Evolutionary conservation across 805 yeast genomes (phyloP), one percentile per base, ranked within the genome.

Genomic region (Monosporozyma siamensis): DNA sequence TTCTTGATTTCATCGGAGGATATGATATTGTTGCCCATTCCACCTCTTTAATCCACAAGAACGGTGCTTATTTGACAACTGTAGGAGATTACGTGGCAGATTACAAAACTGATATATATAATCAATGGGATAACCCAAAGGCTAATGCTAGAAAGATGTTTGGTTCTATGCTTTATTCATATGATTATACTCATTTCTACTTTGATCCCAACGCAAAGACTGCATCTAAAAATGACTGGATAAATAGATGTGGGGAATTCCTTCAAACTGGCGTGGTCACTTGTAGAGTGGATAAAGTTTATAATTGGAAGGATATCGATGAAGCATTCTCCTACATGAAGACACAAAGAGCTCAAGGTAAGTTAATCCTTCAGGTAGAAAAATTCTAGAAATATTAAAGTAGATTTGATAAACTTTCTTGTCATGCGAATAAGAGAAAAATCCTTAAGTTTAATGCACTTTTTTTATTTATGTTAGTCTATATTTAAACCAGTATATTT

Each of bases 1-100:
- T 83, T n/a, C 54, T 82, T 10, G 95, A 87, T 62, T 72, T 80
- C 47, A 72, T 77, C 40, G 92, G 95, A 32, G 83, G 83, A 34
- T 67, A 68, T 38, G 76, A 74, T 25, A 68, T 82, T 4, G 57
- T 78, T 22, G 46, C 61, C 6, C 64, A 72, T 30, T 65, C 75
- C 21, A 52, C 59, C 8, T 50, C 64, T 26, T 67, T 70, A 22
- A 61, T 82, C 43, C 71, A 64, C 26, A 60, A 66, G 37, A 74
- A 76, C 4, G 75, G 79, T 14, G 63, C 69, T 31, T 83, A 73
- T 52, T 61, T 74, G 7, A 73, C 84, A 5, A 69, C 81, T 23
- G 77, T 71, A 10, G 95, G 95, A 12, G 88, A 82, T 50, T 55
- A 60, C 27, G 69, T 69, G 42, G 61, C 64, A 34, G 55, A 69